Evolutionary conservation across 2,329 filamentous ascomycete genomes (phyloP).

Genomic region (Sarocladium kiliense): DNA sequence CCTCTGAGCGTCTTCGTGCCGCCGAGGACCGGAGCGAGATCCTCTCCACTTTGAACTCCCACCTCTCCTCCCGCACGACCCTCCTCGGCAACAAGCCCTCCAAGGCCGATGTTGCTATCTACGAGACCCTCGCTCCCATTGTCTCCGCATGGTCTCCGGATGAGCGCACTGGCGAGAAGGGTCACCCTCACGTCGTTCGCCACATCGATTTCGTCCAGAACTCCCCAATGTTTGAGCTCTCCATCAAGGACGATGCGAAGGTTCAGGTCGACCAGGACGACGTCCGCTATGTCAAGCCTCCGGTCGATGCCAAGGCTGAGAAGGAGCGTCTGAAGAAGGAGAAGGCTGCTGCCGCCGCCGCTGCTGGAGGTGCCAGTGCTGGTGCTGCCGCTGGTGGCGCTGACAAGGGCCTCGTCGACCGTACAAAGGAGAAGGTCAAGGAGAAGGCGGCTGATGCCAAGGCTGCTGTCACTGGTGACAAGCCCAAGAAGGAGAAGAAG

Average conservation of each 20-base stretch:
- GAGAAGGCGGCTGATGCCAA: slow-evolving; percentile 48
- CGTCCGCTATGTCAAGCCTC: slow-evolving; percentile 82
- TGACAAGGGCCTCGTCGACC: slow-evolving; percentile 48
- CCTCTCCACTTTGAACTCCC: slow-evolving; percentile 75
- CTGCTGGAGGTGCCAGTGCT: slow-evolving; percentile 43
- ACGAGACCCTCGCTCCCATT: slow-evolving; percentile 68
- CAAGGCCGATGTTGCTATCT: slow-evolving; percentile 79
- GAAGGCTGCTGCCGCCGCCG: slow-evolving; percentile 66
- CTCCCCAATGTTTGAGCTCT: slow-evolving; percentile 67
- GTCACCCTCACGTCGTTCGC: slow-evolving; percentile 85
- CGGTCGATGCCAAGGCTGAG: slow-evolving; percentile 86
- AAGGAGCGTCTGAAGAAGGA: slow-evolving; percentile 97
- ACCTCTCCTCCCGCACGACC: slow-evolving; percentile 84
- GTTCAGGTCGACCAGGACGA: slow-evolving; percentile 73
- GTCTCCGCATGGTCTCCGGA: slow-evolving; percentile 78
- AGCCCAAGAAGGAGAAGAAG: slow-evolving; percentile 79
- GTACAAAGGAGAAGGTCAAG: slow-evolving; percentile 56
- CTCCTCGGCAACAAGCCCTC: slow-evolving; percentile 86
- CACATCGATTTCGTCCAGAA: slow-evolving; percentile 95
- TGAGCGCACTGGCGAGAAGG: slow-evolving; percentile 83
- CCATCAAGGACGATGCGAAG: slow-evolving; percentile 68
- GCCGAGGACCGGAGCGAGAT: slow-evolving; percentile 60
- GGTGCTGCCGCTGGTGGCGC: slow-evolving; percentile 39
- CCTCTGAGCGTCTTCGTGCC: slow-evolving; percentile 60
- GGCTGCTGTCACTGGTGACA: slow-evolving; percentile 31